phyloP scores from a whole-genome alignment of 108 stramenopile species.

The Skeletonema grethae region DNA sequence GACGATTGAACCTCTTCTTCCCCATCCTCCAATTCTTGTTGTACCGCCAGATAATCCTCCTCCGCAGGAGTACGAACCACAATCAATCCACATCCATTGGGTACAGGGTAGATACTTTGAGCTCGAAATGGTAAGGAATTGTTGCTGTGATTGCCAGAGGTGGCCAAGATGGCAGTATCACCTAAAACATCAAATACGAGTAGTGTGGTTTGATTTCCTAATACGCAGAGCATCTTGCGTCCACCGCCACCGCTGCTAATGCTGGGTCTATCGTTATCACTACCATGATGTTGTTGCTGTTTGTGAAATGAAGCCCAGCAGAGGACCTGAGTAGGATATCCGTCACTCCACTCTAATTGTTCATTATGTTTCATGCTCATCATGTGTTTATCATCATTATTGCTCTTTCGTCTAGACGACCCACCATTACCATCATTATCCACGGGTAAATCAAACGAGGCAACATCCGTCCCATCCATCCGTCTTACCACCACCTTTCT shows the following conservation, averaged over 20 bases:
- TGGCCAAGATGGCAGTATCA: slow-evolving; percentile 15
- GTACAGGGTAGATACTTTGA: slow-evolving; percentile 49
- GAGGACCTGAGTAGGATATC: slow-evolving; percentile 29
- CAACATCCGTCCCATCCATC: slow-evolving; percentile 26
- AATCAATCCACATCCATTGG: slow-evolving; percentile 46
- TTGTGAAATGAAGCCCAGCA: slow-evolving; percentile 77
- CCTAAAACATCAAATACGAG: slow-evolving; percentile 69
- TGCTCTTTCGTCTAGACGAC: background rate
- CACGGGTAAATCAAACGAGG: slow-evolving; percentile 17
- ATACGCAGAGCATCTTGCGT: slow-evolving; percentile 67
- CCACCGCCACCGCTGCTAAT: background rate
- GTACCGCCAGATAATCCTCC: slow-evolving; percentile 11
- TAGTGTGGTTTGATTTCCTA: slow-evolving; percentile 59
- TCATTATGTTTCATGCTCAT: background rate
- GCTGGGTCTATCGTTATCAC: background rate
- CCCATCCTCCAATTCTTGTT: background rate
- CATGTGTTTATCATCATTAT: background rate
- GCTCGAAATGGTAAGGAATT: slow-evolving; percentile 77
- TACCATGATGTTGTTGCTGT: background rate
- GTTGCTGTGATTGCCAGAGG: background rate
- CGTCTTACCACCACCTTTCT: slow-evolving; percentile 10
- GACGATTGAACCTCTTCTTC: background rate
- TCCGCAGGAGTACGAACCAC: slow-evolving; percentile 23
- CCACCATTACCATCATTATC: background rate
- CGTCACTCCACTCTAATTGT: background rate